Conservation (phyloP, 257 asterid genomes). For the Nemophila menziesii region DNA sequence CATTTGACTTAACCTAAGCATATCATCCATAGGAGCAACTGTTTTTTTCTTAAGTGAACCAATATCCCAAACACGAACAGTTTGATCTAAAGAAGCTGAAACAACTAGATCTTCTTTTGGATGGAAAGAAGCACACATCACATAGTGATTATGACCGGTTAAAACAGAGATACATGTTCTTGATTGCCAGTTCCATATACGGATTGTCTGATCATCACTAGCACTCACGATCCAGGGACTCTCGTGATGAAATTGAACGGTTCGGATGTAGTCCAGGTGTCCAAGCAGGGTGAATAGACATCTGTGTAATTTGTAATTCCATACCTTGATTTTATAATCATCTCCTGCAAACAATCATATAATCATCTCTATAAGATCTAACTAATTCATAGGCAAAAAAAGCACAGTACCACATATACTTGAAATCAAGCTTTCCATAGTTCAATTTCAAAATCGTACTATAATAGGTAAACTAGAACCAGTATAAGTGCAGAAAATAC, state of each 20-base stretch:
- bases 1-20: conserved; percentile 76
- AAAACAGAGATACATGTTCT: conserved; percentile 88
- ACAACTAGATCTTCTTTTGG: conserved; percentile 96
- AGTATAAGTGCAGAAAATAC: neutral
- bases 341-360: conserved; percentile 50
- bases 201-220: conserved; percentile 95
- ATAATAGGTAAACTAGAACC: neutral
- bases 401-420: neutral
- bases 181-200: conserved; percentile 99
- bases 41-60: conserved; percentile 87
- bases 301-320: conserved; percentile 93
- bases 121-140: conserved; percentile 94
- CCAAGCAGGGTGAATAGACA: conserved; percentile 96
- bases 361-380: neutral
- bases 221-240: conserved; percentile 98
- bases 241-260: conserved; percentile 96
- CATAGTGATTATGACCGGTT: conserved; percentile 97
- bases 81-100: conserved; percentile 98
- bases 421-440: neutral
- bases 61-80: conserved; percentile 97
- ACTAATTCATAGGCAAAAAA: neutral
- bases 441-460: neutral
- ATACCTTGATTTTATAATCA: conserved; percentile 94
- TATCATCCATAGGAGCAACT: conserved; percentile 94
- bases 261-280: conserved; percentile 92